Conservation (phyloP, 2,329 filamentous ascomycete species). For the Penicillium sp. region DNA sequence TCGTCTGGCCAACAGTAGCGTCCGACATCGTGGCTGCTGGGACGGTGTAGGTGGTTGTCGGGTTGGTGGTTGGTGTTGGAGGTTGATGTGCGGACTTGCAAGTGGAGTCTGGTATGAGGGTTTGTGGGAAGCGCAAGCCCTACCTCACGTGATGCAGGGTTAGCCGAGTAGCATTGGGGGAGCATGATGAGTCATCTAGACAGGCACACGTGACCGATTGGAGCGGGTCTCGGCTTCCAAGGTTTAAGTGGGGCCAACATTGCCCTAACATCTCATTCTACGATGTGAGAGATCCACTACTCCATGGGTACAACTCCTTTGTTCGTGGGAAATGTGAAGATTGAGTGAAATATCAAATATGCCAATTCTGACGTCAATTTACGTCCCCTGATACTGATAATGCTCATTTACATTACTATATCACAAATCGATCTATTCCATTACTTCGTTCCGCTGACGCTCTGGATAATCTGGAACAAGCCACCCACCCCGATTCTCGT, state of each 20-base stretch:
- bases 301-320: not conserved
- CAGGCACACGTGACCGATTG: not conserved
- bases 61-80: constrained; percentile 44
- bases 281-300: not conserved
- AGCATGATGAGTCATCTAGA: constrained; percentile 17
- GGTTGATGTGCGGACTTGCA: constrained; percentile 41
- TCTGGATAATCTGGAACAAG: constrained; percentile 23
- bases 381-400: not conserved
- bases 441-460: not conserved
- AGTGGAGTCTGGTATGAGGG: constrained; percentile 39
- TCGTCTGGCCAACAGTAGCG: constrained; percentile 61
- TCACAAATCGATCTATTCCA: not conserved
- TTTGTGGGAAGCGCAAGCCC: constrained; percentile 48
- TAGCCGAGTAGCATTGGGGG: constrained; percentile 16
- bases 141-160: constrained; percentile 31
- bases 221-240: not conserved
- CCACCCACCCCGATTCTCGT: constrained; percentile 20
- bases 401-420: not conserved
- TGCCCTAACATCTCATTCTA: not conserved
- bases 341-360: not conserved
- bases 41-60: constrained; percentile 46
- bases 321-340: not conserved
- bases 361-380: not conserved
- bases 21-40: constrained; percentile 57
- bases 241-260: not conserved